Conservation (phyloP, 495 filamentous ascomycete species). For the Tuber microsphaerosporum region DNA sequence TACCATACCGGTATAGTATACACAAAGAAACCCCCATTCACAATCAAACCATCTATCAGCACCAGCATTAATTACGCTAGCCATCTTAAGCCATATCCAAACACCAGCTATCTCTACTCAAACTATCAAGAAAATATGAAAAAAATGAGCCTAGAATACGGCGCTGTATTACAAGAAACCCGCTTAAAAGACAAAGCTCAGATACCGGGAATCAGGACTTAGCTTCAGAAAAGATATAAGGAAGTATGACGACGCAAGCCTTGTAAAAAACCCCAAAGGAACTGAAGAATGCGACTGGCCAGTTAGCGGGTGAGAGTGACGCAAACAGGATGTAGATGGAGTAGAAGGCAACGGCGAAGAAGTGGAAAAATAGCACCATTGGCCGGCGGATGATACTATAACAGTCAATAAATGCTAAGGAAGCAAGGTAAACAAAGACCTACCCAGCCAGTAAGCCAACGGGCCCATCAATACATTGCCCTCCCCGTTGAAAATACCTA, state of each 20-base stretch:
- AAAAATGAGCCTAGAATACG: neutral
- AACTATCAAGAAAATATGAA: neutral
- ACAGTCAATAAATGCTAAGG: neutral
- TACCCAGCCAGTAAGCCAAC: constrained; percentile 70
- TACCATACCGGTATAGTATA: neutral
- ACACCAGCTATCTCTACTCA: neutral
- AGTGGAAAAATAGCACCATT: constrained; percentile 76
- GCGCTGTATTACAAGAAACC: neutral
- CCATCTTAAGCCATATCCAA: neutral
- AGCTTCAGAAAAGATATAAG: constrained; percentile 64
- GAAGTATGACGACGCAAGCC: constrained; percentile 81
- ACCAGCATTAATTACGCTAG: neutral
- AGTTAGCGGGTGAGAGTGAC: constrained; percentile 48
- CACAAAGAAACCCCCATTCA: neutral
- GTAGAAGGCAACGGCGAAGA: constrained; percentile 85
- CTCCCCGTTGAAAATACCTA: constrained; percentile 77
- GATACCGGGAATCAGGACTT: constrained; percentile 18
- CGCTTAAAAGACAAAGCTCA: neutral
- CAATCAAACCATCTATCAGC: neutral
- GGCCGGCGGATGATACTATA: constrained; percentile 61
- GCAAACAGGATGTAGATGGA: constrained; percentile 70
- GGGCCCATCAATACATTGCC: constrained; percentile 63
- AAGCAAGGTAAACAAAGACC: neutral
- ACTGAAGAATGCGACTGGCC: constrained; percentile 56
- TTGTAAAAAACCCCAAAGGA: constrained; percentile 70